Conservation (phyloP, 257 asterid species). For the Solanum pinnatisectum region DNA sequence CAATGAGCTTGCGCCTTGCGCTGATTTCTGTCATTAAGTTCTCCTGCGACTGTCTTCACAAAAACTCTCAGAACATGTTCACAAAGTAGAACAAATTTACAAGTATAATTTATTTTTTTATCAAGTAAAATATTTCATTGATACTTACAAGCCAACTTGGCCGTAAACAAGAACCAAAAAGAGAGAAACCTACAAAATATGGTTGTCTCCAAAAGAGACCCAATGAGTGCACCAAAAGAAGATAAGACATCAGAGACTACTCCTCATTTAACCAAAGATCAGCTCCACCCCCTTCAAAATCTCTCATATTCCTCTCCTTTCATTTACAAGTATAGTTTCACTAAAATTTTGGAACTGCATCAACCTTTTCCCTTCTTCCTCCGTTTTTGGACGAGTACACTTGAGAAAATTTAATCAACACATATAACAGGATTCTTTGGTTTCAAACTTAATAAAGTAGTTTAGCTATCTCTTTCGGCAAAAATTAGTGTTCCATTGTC, state of each 20-base stretch:
- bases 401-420: background rate
- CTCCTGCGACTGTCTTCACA: background rate
- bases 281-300: background rate
- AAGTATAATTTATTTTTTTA: background rate
- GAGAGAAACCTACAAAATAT: background rate
- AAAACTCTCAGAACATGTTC: background rate
- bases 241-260: background rate
- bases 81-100: background rate
- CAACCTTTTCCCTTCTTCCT: background rate
- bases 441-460: background rate
- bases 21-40: background rate
- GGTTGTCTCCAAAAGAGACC: background rate
- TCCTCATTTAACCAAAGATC: background rate
- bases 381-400: background rate
- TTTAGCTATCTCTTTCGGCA: background rate
- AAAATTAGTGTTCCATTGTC: background rate
- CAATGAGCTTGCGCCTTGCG: background rate
- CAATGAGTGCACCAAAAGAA: background rate
- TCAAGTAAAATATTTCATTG: background rate
- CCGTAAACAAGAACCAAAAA: background rate
- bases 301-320: background rate
- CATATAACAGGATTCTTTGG: background rate
- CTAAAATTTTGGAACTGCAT: background rate
- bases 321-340: background rate
- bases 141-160: background rate